Conservation (phyloP, 306 rosid genomes). For the Acacia confusa region DNA sequence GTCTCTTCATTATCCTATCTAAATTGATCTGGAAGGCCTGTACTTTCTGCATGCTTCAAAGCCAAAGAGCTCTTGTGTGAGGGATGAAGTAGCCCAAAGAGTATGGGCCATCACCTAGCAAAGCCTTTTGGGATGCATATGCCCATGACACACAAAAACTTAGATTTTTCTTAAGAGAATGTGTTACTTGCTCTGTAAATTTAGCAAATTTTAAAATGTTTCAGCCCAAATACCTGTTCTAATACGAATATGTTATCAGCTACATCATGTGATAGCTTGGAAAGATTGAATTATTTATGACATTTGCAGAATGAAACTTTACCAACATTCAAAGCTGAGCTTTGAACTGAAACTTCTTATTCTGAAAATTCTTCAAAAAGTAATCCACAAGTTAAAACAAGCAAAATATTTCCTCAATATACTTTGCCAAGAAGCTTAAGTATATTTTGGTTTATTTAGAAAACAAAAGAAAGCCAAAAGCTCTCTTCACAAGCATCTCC, state of each 20-base stretch:
- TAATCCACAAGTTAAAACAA: not conserved
- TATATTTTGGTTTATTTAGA: not conserved
- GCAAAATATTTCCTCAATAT: not conserved
- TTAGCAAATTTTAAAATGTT: not conserved
- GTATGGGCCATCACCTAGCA: not conserved
- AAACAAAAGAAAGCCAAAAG: not conserved
- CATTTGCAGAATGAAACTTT: not conserved
- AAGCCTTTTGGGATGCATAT: not conserved
- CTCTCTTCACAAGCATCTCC: not conserved
- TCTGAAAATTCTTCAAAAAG: not conserved
- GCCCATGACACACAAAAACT: not conserved
- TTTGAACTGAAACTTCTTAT: not conserved
- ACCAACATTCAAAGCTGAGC: not conserved
- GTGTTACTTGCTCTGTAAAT: not conserved
- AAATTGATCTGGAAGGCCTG: not conserved
- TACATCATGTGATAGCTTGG: not conserved
- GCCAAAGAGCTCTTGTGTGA: not conserved
- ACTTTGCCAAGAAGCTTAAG: not conserved
- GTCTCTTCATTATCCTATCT: not conserved
- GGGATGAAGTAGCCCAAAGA: not conserved
- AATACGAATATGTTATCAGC: slow-evolving; percentile 4
- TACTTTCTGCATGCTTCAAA: not conserved
- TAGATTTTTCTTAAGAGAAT: not conserved
- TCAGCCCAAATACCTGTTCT: not conserved
- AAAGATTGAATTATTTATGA: not conserved